Percentiles rank a stretch among this genome's conserved stretches.
Evolutionary conservation across 1,284 basidiomycete species (phyloP).

Genomic region (Exobasidium rhododendri): DNA sequence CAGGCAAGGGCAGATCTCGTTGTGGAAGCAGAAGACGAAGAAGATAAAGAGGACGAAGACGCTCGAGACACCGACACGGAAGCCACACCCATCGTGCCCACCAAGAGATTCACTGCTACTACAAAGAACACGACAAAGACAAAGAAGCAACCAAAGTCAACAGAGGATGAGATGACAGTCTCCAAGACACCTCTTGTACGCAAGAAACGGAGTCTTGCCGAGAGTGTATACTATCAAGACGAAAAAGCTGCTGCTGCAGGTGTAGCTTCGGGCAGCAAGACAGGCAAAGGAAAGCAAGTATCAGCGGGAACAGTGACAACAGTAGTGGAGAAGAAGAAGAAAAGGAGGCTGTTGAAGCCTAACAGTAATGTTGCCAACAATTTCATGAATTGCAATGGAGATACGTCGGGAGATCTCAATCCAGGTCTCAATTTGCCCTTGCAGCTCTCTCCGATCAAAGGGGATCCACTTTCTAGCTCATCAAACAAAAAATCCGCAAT

Average conservation of each 20-base stretch:
- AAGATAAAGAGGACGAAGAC: background rate
- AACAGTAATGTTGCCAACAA: background rate
- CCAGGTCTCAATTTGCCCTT: constrained; percentile 8
- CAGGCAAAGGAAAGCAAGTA: too few relatives aligned
- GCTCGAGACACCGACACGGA: background rate
- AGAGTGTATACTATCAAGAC: too few relatives aligned
- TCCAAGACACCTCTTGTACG: constrained; percentile 1
- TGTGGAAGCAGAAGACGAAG: background rate
- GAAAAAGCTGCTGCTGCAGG: too few relatives aligned
- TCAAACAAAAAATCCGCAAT: too few relatives aligned
- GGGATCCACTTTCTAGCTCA: too few relatives aligned
- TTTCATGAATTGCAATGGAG: constrained; percentile 1
- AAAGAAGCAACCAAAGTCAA: background rate
- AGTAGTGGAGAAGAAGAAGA: constrained; percentile 1
- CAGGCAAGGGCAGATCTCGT: background rate
- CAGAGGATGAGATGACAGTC: background rate
- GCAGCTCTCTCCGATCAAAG: constrained; percentile 7
- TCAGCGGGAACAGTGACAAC: too few relatives aligned
- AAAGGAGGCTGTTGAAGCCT: constrained; percentile 3
- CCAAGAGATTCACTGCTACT: background rate
- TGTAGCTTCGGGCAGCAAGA: too few relatives aligned
- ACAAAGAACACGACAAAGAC: background rate
- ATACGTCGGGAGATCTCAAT: background rate
- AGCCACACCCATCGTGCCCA: background rate
- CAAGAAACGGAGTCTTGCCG: background rate